These are phyloP conservation scores for Inga laurina DNA, from an alignment of 306 rosid species.

Conservation along the genomic window DNA sequence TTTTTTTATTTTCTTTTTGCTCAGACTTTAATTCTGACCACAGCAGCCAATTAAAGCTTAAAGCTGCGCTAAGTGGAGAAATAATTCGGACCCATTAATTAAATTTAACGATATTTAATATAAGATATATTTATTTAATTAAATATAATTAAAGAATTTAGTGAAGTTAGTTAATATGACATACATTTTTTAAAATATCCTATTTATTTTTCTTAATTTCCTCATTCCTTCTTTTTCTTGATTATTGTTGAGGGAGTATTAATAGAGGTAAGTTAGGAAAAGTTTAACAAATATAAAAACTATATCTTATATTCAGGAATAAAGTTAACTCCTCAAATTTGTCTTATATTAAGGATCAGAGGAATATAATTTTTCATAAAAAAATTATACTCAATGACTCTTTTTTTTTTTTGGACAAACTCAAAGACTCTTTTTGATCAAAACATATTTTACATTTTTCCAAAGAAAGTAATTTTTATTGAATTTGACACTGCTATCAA, in stretches of 20 bases:
- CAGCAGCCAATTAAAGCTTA: slow-evolving; percentile 17
- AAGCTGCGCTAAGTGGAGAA: neutral
- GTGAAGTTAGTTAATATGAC: too few relatives aligned
- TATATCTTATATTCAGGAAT: too few relatives aligned
- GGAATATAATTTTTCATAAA: neutral
- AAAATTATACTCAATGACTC: neutral
- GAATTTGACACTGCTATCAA: neutral
- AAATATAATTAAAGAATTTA: too few relatives aligned
- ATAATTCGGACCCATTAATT: neutral
- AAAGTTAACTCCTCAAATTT: too few relatives aligned
- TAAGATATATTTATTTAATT: too few relatives aligned
- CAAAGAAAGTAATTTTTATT: neutral
- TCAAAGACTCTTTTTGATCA: neutral
- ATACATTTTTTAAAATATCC: rapidly evolving
- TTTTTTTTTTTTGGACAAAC: too few relatives aligned
- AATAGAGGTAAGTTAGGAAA: too few relatives aligned
- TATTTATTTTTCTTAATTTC: too few relatives aligned
- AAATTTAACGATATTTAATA: neutral
- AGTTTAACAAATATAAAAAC: too few relatives aligned
- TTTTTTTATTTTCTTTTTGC: neutral
- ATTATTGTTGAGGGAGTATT: too few relatives aligned
- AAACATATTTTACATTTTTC: neutral
- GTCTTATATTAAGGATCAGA: too few relatives aligned
- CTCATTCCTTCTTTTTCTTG: too few relatives aligned
- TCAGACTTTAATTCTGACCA: slow-evolving; percentile 16